Evolutionary conservation across 345 rosid species (phyloP), one percentile per base, ranked within the genome.

Genomic region (Excoecaria cochinchinensis): DNA sequence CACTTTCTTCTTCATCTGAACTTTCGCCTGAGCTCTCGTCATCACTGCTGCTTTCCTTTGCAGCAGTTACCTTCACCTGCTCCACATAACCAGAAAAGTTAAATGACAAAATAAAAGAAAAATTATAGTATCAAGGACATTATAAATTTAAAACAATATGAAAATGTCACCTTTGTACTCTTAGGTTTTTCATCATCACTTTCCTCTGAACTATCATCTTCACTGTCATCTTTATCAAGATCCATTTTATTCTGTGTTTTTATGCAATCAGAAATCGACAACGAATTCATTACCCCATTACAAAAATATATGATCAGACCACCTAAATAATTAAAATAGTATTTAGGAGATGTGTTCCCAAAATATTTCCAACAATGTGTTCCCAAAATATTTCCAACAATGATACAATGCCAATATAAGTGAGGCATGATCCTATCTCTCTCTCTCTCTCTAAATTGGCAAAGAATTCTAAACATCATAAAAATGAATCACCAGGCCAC

Each of bases 161-260:
- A 75, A 65, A 53, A 4, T 53, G 60, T 62, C 0, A 84, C 89
- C 89, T 88, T 89, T 64, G 86, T 89, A 7, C 12, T 42, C 14
- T 84, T 77, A 67, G 93, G 90, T 71, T 82, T 67, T 0, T 87
- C 90, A 66, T 85, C 86, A 48, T 84, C 86, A 31, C 80, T 79
- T 31, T 79, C 83, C 4, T 84, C 89, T 53, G 82, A 78, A 63
- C 82, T 77, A n/a, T 82, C 87, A 14, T 83, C 84, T 0, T 83
- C 86, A 51, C 82, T 81, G 44, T 87, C 92, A 61, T 85, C 90
- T 46, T 81, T 75, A 42, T 75, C 83, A 52, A 63, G 51, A 15
- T 77, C 85, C 82, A 77, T 79, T 71, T 82, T 81, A 67, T 48
- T 47, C 76, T 74, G 64, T 16, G 9, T 21, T 40, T 39, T 25